A percentile compares a stretch with the other conserved stretches of the same genome.
phyloP scores from a whole-genome alignment of 805 yeast species.

The Kregervanrija fluxuum region DNA sequence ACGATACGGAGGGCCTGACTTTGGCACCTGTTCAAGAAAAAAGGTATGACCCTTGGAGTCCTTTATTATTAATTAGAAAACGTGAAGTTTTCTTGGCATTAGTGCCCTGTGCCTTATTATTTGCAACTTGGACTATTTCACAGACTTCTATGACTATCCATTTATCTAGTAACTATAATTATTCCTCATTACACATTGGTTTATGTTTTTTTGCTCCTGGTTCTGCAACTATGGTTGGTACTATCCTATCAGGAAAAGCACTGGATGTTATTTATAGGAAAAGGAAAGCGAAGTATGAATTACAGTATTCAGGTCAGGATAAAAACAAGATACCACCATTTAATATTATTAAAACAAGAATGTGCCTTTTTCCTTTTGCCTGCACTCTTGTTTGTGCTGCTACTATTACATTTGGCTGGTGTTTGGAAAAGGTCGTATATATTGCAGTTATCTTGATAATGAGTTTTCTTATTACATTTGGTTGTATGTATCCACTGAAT shows the following conservation, averaged over 20 bases:
- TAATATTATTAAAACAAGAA: conserved; percentile 48
- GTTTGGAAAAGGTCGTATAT: conserved; percentile 40
- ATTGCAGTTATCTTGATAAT: conserved; percentile 52
- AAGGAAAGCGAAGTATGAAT: conserved; percentile 25
- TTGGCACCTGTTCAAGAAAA: conserved; percentile 9
- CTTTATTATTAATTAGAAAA: conserved; percentile 12
- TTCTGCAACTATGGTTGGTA: conserved; percentile 52
- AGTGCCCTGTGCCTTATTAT: conserved; percentile 54
- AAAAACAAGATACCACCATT: conserved; percentile 31
- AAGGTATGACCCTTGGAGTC: conserved; percentile 22
- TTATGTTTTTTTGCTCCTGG: conserved; percentile 73
- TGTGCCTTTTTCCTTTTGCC: conserved; percentile 41
- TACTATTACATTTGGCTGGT: conserved; percentile 63
- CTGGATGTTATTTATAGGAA: conserved; percentile 45
- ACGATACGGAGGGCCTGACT: conserved; percentile 22
- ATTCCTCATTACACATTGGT: conserved; percentile 54
- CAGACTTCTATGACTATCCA: conserved; percentile 58
- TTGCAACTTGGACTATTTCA: conserved; percentile 62
- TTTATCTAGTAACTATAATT: conserved; percentile 42
- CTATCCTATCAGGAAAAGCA: conserved; percentile 49
- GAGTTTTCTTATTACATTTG: conserved; percentile 48
- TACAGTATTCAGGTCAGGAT: conserved; percentile 10
- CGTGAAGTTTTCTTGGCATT: conserved; percentile 34
- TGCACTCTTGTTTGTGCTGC: conserved; percentile 30
- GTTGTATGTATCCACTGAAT: conserved; percentile 52